Percentiles rank a stretch among this genome's conserved stretches.
These are phyloP conservation scores for Trapa incisa DNA, from an alignment of 345 rosid species.

Conservation along the genomic window DNA sequence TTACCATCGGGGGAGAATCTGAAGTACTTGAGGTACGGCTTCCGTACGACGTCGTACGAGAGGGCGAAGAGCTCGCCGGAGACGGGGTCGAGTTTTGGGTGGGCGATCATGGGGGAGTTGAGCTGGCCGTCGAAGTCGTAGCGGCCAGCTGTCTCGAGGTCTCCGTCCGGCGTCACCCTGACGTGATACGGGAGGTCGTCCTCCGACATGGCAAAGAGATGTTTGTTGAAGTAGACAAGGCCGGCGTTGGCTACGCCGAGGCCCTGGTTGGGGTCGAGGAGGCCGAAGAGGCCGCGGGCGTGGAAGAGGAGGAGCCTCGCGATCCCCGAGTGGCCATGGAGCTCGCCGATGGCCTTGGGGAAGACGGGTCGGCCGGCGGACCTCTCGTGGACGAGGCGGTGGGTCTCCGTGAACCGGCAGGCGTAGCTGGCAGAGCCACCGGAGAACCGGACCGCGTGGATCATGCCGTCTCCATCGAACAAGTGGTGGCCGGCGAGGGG, in stretches of 20 bases:
- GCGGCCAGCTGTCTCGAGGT: conserved; percentile 1
- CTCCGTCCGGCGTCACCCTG: background rate
- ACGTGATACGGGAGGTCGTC: conserved; percentile 1
- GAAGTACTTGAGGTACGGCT: conserved; percentile 3
- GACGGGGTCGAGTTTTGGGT: conserved; percentile 2
- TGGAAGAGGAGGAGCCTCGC: background rate
- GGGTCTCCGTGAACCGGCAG: background rate
- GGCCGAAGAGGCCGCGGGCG: background rate
- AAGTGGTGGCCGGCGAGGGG: conserved; percentile 1
- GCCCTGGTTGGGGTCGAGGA: background rate
- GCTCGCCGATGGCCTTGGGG: conserved; percentile 5
- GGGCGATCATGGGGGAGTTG: background rate
- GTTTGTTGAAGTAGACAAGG: conserved; percentile 2
- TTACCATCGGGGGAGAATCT: conserved; percentile 1
- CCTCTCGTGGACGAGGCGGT: conserved; percentile 1
- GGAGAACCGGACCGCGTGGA: conserved; percentile 2
- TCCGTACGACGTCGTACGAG: background rate
- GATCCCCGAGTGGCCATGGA: conserved; percentile 6
- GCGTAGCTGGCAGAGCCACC: background rate
- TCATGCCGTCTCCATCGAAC: conserved; percentile 1
- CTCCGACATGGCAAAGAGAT: background rate
- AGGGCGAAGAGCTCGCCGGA: background rate
- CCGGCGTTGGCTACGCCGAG: conserved; percentile 2
- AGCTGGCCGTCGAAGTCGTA: background rate
- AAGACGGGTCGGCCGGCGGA: background rate